Evolutionary conservation across 352 stramenopile genomes (phyloP).

Genomic region (Phytophthora parvispora): DNA sequence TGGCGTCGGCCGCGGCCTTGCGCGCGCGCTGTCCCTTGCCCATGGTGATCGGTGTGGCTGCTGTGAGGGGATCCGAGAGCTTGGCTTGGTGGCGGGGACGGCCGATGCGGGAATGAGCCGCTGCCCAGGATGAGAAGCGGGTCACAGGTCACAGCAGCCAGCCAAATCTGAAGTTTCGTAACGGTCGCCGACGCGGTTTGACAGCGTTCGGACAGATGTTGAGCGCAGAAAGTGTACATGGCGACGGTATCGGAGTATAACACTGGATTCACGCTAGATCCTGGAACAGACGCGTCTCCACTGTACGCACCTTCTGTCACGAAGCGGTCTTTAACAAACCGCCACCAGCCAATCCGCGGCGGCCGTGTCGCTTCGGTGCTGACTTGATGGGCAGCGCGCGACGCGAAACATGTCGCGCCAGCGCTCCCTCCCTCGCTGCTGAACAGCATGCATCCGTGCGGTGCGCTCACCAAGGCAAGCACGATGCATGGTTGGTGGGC

Average conservation of each 20-base stretch:
- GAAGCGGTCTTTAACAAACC: slow-evolving; percentile 20
- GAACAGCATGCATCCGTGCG: neutral
- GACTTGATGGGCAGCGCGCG: slow-evolving; percentile 5
- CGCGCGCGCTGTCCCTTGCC: slow-evolving; percentile 77
- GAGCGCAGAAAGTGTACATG: neutral
- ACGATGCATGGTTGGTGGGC: too few relatives aligned
- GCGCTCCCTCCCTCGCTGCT: neutral
- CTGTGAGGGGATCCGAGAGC: slow-evolving; percentile 8
- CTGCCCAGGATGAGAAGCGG: neutral
- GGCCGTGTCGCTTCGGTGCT: slow-evolving; percentile 8
- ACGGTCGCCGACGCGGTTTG: slow-evolving; percentile 29
- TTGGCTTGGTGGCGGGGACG: slow-evolving; percentile 11
- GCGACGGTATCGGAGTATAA: slow-evolving; percentile 6
- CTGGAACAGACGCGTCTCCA: neutral
- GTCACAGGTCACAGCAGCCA: slow-evolving; percentile 18
- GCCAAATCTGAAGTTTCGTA: slow-evolving; percentile 37
- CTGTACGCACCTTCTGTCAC: slow-evolving; percentile 1
- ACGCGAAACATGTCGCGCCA: slow-evolving; percentile 10
- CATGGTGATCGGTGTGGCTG: slow-evolving; percentile 44
- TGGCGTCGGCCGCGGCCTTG: slow-evolving; percentile 63
- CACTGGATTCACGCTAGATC: too few relatives aligned
- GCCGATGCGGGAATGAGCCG: slow-evolving; percentile 34
- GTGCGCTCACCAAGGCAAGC: too few relatives aligned
- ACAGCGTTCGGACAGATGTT: slow-evolving; percentile 11
- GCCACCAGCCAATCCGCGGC: slow-evolving; percentile 16